A percentile compares a stretch with the other conserved stretches of the same genome.
These are phyloP conservation scores for Yamadazyma endophytica DNA, from an alignment of 805 yeast genomes.

Conservation along the genomic window DNA sequence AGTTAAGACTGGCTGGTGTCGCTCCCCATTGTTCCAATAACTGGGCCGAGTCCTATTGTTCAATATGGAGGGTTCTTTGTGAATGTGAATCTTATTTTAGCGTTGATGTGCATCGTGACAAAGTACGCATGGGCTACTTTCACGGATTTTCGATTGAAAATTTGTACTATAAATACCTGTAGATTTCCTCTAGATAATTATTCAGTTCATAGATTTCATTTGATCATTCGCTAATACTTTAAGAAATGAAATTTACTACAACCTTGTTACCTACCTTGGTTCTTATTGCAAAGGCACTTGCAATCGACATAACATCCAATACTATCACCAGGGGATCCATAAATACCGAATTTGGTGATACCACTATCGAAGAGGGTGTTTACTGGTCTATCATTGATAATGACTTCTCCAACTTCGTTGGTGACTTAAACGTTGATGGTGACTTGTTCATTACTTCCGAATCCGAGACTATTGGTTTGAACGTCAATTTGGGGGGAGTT, in stretches of 20 bases:
- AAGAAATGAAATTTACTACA: conserved; percentile 9
- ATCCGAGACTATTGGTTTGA: conserved; percentile 14
- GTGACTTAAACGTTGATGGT: conserved; percentile 19
- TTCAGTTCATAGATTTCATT: conserved; percentile 1
- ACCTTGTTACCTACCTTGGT: conserved; percentile 12
- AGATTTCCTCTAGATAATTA: background rate
- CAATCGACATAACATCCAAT: conserved; percentile 11
- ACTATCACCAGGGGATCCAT: conserved; percentile 12
- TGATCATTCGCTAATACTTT: conserved; percentile 10
- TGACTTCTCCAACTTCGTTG: conserved; percentile 17
- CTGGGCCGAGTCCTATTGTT: background rate
- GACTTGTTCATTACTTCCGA: conserved; percentile 20
- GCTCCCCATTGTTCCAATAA: too few species aligned
- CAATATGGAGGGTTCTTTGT: background rate
- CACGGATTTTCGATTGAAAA: background rate
- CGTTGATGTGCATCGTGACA: too few species aligned
- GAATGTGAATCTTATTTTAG: too few species aligned
- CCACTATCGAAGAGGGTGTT: conserved; percentile 19
- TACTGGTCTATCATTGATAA: conserved; percentile 25
- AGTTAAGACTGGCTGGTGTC: too few species aligned
- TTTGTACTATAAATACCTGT: conserved; percentile 1
- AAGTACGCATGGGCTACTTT: background rate
- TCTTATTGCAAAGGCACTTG: conserved; percentile 12
- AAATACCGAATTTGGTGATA: conserved; percentile 15
- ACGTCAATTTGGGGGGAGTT: conserved; percentile 13